Base-by-base conservation (phyloP, 2,329 filamentous ascomycete genomes). In the Escovopsis sp. region DNA sequence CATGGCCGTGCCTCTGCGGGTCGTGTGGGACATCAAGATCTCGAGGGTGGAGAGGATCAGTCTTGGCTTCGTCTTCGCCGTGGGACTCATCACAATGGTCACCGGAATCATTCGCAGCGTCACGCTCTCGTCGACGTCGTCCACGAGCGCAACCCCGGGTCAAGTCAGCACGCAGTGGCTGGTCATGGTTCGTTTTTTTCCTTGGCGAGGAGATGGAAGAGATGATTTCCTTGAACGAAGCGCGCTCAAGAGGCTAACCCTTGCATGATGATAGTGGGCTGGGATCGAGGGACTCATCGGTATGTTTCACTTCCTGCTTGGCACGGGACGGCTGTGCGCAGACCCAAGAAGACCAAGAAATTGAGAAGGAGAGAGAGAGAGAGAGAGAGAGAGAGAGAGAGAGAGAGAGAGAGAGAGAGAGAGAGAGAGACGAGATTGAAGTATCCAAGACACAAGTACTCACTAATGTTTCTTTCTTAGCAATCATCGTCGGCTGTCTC, bases 141-240 rank as follows among this genome's bases (percentile, higher is more conserved):
- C 31, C 33, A 27, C 29, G 3, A 30, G 11, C 11, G 27, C 8
- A 3, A 30, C 27, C 8, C 27, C 27, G 8, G 46, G 48, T 10
- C 44, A 49, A 44, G 48, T 49, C 40, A 48, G 46, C 35, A 48
- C 48, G 14, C 48, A 46, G 15, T 49, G 48, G 48, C 48, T 49
- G 7, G 48, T 49, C 44, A 35, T 49, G 39, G 46, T 48, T 41
- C 30, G 46, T 48, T 10, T 14, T 30, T 8, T 11, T 30, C 5
- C 27, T 30, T 30, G 4, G 27, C 27, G 20, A 6, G 20, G 20
- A 20, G 20, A 20, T 20, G 20, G 20, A 20, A 20, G 20, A 20
- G 20, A 20, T 30, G 27, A 30, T 11, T 30, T 30, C 8, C 27
- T 30, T 11, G 11, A 7, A 30, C 11, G 27, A 30, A 4, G 20